phyloP scores from a whole-genome alignment of 2,329 filamentous ascomycete species.

The Nigrospora sphaerica region DNA sequence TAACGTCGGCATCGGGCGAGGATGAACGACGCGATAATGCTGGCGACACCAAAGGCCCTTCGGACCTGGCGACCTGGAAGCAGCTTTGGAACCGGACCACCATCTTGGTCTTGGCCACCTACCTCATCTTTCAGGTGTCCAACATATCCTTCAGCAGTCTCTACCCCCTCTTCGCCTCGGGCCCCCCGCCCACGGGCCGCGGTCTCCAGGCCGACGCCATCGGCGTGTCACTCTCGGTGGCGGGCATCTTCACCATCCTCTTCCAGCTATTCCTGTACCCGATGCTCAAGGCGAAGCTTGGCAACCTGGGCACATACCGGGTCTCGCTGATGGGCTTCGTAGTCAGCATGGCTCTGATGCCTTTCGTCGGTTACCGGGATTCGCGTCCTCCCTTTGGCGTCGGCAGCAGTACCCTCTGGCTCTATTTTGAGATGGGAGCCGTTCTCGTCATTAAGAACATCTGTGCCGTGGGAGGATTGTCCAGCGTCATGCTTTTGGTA shows the following conservation, averaged over 20 bases:
- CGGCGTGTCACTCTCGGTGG: slow-evolving; percentile 76
- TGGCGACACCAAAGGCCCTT: slow-evolving; percentile 31
- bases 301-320: slow-evolving; percentile 81
- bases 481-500: slow-evolving; percentile 81
- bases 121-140: slow-evolving; percentile 86
- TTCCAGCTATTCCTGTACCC: slow-evolving; percentile 88
- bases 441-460: slow-evolving; percentile 85
- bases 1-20: slow-evolving; percentile 25
- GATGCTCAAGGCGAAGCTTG: slow-evolving; percentile 67
- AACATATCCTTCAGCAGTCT: slow-evolving; percentile 95
- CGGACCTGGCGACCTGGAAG: slow-evolving; percentile 41
- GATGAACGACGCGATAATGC: slow-evolving; percentile 21
- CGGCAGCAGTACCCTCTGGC: slow-evolving; percentile 56
- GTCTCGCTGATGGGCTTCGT: slow-evolving; percentile 73
- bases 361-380: slow-evolving; percentile 76
- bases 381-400: slow-evolving; percentile 48
- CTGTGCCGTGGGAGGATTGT: slow-evolving; percentile 80
- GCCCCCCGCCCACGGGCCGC: slow-evolving; percentile 68
- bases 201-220: slow-evolving; percentile 71
- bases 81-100: slow-evolving; percentile 73
- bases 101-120: slow-evolving; percentile 72
- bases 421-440: slow-evolving; percentile 74
- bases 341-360: slow-evolving; percentile 78
- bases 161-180: slow-evolving; percentile 86
- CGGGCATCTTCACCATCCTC: slow-evolving; percentile 76